Evolutionary conservation across 1,284 basidiomycete species (phyloP).

Genomic region (Rhodotorula glutinis): DNA sequence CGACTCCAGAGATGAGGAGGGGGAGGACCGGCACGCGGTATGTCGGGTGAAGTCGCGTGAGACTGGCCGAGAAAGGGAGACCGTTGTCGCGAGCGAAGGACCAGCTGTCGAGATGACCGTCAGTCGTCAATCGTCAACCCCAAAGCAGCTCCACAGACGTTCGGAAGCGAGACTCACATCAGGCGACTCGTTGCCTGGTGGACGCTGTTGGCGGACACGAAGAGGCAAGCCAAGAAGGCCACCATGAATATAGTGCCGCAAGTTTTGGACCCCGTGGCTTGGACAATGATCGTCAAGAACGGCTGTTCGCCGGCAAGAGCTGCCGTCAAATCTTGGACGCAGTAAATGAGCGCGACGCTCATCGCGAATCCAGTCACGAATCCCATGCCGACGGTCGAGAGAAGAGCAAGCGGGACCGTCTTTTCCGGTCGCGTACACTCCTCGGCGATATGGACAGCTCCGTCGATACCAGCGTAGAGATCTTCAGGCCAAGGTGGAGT

Average conservation of each 20-base stretch:
- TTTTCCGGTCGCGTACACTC: neutral
- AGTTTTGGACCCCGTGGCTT: neutral
- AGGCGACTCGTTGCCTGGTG: slow-evolving; percentile 6
- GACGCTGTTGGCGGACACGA: neutral
- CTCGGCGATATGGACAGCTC: slow-evolving; percentile 8
- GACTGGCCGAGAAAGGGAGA: slow-evolving; percentile 55
- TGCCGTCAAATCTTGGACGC: slow-evolving; percentile 3
- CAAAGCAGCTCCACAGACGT: no score
- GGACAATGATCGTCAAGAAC: slow-evolving; percentile 11
- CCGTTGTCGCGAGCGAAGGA: slow-evolving; percentile 66
- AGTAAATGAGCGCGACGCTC: slow-evolving; percentile 3
- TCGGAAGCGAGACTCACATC: neutral
- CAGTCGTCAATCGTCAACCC: no score
- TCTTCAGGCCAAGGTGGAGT: no score
- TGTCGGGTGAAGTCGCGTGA: slow-evolving; percentile 58
- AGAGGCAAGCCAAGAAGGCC: neutral
- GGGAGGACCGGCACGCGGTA: slow-evolving; percentile 52
- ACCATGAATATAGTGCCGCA: slow-evolving; percentile 4
- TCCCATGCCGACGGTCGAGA: slow-evolving; percentile 9
- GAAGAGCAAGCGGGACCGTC: slow-evolving; percentile 4
- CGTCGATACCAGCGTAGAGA: slow-evolving; percentile 7
- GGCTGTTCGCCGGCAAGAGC: neutral
- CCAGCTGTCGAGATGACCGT: neutral
- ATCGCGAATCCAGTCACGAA: slow-evolving; percentile 9
- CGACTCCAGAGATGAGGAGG: slow-evolving; percentile 58